Conservation (phyloP, 2,329 filamentous ascomycete species). For the Coccinonectria pachysandricola region DNA sequence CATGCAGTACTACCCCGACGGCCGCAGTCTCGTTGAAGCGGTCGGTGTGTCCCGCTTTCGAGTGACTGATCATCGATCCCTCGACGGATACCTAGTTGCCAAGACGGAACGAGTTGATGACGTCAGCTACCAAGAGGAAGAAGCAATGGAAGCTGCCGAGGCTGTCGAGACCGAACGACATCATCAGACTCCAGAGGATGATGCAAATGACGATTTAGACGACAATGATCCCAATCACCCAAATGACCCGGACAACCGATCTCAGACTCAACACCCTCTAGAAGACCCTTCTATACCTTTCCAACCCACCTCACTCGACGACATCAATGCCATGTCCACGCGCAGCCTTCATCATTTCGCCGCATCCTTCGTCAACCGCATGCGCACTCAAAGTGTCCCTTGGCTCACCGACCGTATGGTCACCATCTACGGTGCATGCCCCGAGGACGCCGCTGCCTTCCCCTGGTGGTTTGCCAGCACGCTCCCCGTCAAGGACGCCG, state of each 20-base stretch:
- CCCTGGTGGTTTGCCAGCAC: slow-evolving; percentile 88
- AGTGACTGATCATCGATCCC: slow-evolving; percentile 49
- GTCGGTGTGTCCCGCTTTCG: slow-evolving; percentile 68
- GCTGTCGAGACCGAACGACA: slow-evolving; percentile 10
- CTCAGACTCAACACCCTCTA: slow-evolving; percentile 1
- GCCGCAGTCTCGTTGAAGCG: slow-evolving; percentile 72
- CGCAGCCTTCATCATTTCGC: slow-evolving; percentile 56
- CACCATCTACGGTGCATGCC: slow-evolving; percentile 66
- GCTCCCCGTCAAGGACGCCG: slow-evolving; percentile 63
- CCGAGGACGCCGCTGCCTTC: slow-evolving; percentile 64
- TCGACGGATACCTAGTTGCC: slow-evolving; percentile 74
- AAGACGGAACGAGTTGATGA: slow-evolving; percentile 70
- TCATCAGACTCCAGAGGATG: not conserved
- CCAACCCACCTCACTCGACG: slow-evolving; percentile 1
- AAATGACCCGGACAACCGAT: slow-evolving; percentile 3
- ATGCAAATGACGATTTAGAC: no score
- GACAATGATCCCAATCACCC: not conserved
- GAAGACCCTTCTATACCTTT: not conserved
- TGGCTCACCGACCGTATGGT: slow-evolving; percentile 69
- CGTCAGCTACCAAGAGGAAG: slow-evolving; percentile 71
- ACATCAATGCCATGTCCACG: slow-evolving; percentile 48
- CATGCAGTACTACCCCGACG: slow-evolving; percentile 64
- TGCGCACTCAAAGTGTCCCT: slow-evolving; percentile 56
- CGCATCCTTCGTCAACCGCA: slow-evolving; percentile 56
- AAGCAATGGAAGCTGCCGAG: slow-evolving; percentile 62